Evolutionary conservation across 2,329 filamentous ascomycete genomes (phyloP).

Genomic region (Nemania serpens): DNA sequence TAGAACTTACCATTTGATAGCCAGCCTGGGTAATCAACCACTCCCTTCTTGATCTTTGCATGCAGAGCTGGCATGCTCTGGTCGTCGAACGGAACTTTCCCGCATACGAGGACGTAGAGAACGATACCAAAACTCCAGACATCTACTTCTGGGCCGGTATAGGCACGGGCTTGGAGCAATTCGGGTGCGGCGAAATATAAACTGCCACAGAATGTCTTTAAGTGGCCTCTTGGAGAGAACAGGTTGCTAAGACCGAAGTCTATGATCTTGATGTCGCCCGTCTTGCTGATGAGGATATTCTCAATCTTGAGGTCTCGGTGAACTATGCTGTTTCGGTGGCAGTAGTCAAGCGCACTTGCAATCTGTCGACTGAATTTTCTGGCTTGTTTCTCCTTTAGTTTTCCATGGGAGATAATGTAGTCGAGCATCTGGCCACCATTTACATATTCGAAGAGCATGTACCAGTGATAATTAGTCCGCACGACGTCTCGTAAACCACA

Average conservation of each 20-base stretch:
- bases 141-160: constrained; percentile 95
- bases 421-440: constrained; percentile 99
- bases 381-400: constrained; percentile 97
- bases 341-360: constrained; percentile 94
- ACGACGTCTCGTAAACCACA: constrained; percentile 95
- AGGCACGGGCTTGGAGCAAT: constrained; percentile 88
- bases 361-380: constrained; percentile 98
- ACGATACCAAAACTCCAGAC: constrained; percentile 99
- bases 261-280: constrained; percentile 98
- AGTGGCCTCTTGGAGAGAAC: constrained; percentile 80
- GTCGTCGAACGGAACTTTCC: constrained; percentile 97
- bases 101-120: constrained; percentile 93
- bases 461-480: constrained; percentile 97
- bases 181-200: constrained; percentile 97
- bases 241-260: constrained; percentile 98
- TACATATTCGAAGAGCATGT: constrained; percentile 99
- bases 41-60: constrained; percentile 97
- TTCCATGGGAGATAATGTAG: constrained; percentile 98
- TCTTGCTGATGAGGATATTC: constrained; percentile 99
- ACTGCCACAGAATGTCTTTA: constrained; percentile 98
- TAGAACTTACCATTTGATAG: constrained; percentile 75
- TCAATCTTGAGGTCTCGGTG: constrained; percentile 98
- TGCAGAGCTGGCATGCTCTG: constrained; percentile 98
- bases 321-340: constrained; percentile 96
- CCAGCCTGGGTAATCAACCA: constrained; percentile 95